These are phyloP conservation scores for Leavenworthia alabamica DNA, from an alignment of 345 rosid species.

Conservation along the genomic window DNA sequence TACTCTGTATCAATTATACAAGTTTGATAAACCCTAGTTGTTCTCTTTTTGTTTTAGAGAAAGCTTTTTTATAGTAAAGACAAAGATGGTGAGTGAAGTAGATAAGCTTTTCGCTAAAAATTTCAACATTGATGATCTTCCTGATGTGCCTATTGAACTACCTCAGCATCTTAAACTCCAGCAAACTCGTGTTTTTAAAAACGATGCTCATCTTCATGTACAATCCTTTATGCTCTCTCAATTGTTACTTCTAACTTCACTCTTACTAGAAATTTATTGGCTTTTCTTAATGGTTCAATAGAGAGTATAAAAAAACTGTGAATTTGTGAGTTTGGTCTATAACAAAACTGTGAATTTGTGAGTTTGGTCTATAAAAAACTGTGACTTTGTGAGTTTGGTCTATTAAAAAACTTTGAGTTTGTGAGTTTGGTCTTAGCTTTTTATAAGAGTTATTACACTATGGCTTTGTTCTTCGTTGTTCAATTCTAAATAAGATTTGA, in stretches of 20 bases:
- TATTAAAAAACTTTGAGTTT: too few relatives aligned
- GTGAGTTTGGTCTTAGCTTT: too few relatives aligned
- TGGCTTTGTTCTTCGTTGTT: not conserved
- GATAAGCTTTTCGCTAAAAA: slow-evolving; percentile 20
- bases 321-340: not conserved
- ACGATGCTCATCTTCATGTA: slow-evolving; percentile 60
- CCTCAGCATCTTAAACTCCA: slow-evolving; percentile 61
- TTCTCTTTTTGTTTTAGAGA: not conserved
- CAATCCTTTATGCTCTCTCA: not conserved
- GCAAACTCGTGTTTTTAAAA: slow-evolving; percentile 51
- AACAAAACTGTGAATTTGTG: too few relatives aligned
- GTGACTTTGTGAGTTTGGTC: too few relatives aligned
- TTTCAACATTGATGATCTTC: slow-evolving; percentile 45
- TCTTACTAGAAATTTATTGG: not conserved
- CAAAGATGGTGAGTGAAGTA: slow-evolving; percentile 16
- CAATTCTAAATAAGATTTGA: not conserved
- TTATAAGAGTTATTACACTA: not conserved
- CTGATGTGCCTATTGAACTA: slow-evolving; percentile 68
- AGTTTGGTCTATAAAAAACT: too few relatives aligned
- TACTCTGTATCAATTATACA: not conserved
- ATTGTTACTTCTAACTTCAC: not conserved
- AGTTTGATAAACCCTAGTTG: slow-evolving; percentile 18
- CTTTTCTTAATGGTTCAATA: not conserved
- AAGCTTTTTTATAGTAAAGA: not conserved
- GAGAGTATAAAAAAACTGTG: not conserved